Evolutionary conservation across 768 basidiomycete genomes (phyloP).

Genomic region (Lanmaoa rubissima): DNA sequence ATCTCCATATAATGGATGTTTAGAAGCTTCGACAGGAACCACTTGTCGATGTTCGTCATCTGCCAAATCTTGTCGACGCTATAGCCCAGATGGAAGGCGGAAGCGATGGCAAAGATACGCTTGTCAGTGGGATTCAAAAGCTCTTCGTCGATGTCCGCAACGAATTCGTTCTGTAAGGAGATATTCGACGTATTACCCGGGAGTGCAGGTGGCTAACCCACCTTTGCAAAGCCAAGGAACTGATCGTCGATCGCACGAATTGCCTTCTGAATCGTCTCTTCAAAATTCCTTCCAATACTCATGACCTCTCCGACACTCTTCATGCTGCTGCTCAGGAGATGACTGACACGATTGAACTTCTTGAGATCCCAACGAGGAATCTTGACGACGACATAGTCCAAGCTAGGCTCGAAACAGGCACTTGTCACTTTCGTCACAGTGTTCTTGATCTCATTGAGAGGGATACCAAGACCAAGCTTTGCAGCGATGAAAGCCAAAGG

Average conservation of each 20-base stretch:
- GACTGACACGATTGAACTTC: constrained; percentile 94
- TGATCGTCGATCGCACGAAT: constrained; percentile 95
- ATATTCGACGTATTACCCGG: background rate
- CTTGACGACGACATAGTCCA: constrained; percentile 98
- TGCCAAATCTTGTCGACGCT: constrained; percentile 95
- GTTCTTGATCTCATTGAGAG: constrained; percentile 97
- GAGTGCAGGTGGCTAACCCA: constrained; percentile 21
- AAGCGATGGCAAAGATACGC: constrained; percentile 94
- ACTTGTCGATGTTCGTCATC: constrained; percentile 98
- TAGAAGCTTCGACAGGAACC: constrained; percentile 92
- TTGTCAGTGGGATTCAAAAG: constrained; percentile 94
- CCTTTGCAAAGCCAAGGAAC: constrained; percentile 90
- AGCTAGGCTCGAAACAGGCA: constrained; percentile 96
- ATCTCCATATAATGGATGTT: constrained; percentile 83
- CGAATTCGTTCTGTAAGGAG: constrained; percentile 69
- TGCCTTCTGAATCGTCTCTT: constrained; percentile 98
- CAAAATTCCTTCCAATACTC: constrained; percentile 97
- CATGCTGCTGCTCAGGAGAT: constrained; percentile 91
- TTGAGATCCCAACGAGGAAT: constrained; percentile 99
- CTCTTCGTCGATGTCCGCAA: constrained; percentile 91
- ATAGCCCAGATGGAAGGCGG: constrained; percentile 90
- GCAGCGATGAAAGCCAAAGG: constrained; percentile 98
- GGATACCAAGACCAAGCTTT: constrained; percentile 95
- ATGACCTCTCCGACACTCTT: constrained; percentile 99
- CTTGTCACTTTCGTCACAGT: constrained; percentile 94